Evolutionary conservation across 371 early-diverging fungal genomes (phyloP).

Genomic region (Mucor saturninus): DNA sequence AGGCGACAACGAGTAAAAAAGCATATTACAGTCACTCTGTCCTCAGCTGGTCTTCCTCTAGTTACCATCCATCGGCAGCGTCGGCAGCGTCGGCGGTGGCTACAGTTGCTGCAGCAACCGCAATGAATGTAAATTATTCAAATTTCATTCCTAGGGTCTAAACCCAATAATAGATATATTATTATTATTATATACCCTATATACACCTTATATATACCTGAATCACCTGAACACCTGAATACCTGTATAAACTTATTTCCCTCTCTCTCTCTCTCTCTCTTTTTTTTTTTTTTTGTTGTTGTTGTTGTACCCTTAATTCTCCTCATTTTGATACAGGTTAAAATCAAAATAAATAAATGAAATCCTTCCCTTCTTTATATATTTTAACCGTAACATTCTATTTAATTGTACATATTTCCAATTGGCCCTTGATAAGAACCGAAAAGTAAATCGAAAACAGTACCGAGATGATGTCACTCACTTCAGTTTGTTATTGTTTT

Average conservation of each 20-base stretch:
- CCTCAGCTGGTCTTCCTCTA: slow-evolving; percentile 11
- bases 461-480: no score
- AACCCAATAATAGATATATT: neutral
- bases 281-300: neutral
- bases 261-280: neutral
- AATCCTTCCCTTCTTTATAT: neutral
- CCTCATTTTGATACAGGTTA: slow-evolving; percentile 7
- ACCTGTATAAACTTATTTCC: no score
- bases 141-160: slow-evolving; percentile 31
- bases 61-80: neutral
- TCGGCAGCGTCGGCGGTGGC: slow-evolving; percentile 21
- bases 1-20: neutral
- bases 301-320: slow-evolving; percentile 1
- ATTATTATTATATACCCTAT: neutral
- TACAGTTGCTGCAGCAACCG: slow-evolving; percentile 25
- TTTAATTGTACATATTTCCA: neutral
- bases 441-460: no score
- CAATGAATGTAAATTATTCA: slow-evolving; percentile 32
- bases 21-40: neutral
- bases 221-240: no score
- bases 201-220: neutral
- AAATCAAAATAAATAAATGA: slow-evolving; percentile 18
- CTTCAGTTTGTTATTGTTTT: no score
- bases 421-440: no score
- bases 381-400: slow-evolving; percentile 5